Conservation (phyloP, 2,329 filamentous ascomycete species). For the Fusarium incarnatum region DNA sequence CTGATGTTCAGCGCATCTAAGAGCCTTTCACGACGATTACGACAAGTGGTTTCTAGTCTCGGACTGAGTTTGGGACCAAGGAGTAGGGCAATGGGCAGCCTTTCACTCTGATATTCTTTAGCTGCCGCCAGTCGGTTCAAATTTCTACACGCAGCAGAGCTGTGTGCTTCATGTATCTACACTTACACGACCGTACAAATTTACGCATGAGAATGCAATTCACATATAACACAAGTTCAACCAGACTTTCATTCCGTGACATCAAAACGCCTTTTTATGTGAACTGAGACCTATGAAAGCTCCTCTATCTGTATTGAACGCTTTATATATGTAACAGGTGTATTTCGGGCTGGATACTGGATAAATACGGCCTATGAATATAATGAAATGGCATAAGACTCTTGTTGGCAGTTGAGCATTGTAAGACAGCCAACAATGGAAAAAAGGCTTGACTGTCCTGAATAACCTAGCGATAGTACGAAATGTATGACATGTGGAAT, state of each 20-base stretch:
- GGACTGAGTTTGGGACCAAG: neutral
- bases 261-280: neutral
- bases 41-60: conserved; percentile 11
- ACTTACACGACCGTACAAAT: conserved; percentile 25
- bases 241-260: too few relatives aligned
- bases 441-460: neutral
- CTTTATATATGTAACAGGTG: neutral
- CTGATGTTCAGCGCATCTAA: conserved; percentile 35
- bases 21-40: neutral
- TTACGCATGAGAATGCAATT: conserved; percentile 1
- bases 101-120: conserved; percentile 12
- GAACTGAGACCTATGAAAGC: neutral
- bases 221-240: neutral
- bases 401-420: neutral
- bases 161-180: conserved; percentile 31
- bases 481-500: neutral
- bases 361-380: neutral
- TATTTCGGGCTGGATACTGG: neutral
- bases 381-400: neutral
- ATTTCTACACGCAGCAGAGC: conserved; percentile 25
- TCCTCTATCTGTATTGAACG: neutral
- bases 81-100: conserved; percentile 9
- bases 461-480: neutral
- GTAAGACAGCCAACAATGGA: neutral
- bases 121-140: conserved; percentile 28